Conservation (phyloP, 1,284 basidiomycete genomes). For the Moniliella sp. region DNA sequence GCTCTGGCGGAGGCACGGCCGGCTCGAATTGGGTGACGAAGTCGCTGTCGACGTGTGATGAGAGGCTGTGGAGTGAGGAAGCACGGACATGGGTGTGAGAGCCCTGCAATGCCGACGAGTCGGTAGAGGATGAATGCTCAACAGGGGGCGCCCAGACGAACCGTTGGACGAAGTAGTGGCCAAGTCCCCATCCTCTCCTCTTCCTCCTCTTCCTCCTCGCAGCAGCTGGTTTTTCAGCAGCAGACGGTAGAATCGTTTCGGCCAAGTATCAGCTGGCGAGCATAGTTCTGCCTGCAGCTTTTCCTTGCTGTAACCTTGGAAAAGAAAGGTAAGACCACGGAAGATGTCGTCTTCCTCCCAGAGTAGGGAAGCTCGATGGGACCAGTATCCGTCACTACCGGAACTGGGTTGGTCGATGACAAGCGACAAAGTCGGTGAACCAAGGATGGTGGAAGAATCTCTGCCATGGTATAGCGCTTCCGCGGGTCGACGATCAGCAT, state of each 20-base stretch:
- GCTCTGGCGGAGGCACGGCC: too few species aligned
- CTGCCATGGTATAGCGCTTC: slow-evolving; percentile 63
- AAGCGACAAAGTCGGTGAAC: slow-evolving; percentile 45
- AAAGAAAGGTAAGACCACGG: slow-evolving; percentile 68
- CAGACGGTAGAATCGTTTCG: slow-evolving; percentile 31
- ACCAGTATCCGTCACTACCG: slow-evolving; percentile 11
- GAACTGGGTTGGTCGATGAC: slow-evolving; percentile 20
- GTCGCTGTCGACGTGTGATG: too few species aligned
- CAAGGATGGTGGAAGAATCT: slow-evolving; percentile 72
- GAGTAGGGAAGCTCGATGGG: slow-evolving; percentile 35
- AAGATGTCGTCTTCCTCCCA: slow-evolving; percentile 50
- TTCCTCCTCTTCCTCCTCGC: slow-evolving; percentile 22
- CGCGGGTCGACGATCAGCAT: slow-evolving; percentile 73
- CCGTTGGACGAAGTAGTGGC: too few species aligned
- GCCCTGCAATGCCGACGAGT: too few species aligned
- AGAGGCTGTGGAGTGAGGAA: too few species aligned
- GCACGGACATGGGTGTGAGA: too few species aligned
- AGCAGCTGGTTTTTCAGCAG: slow-evolving; percentile 23
- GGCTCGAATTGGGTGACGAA: too few species aligned
- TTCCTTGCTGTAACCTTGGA: slow-evolving; percentile 39
- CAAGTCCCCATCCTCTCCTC: too few species aligned
- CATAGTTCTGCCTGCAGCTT: slow-evolving; percentile 16
- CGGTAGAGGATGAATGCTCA: too few species aligned
- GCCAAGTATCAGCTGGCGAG: slow-evolving; percentile 21
- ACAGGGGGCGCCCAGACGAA: too few species aligned